These are phyloP conservation scores for Mycena crocata DNA, from an alignment of 768 basidiomycete species.

Conservation along the genomic window DNA sequence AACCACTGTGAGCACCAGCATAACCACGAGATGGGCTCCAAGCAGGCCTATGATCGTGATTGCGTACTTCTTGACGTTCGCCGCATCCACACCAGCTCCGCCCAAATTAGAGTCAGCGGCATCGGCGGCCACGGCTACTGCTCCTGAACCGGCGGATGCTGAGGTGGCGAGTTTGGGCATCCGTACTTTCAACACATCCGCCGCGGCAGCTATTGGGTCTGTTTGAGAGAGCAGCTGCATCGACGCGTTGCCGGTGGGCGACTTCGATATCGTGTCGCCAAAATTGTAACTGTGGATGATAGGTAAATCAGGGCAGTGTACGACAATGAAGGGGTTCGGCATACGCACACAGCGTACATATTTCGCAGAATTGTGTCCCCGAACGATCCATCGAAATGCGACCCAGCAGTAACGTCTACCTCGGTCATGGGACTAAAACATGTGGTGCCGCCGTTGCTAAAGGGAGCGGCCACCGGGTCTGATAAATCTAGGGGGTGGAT, in stretches of 20 bases:
- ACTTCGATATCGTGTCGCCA: constrained; percentile 2
- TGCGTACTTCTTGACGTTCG: constrained; percentile 13
- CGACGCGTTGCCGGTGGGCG: background rate
- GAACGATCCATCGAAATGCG: background rate
- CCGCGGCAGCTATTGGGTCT: background rate
- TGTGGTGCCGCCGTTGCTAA: background rate
- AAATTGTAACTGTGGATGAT: background rate
- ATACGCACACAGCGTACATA: background rate
- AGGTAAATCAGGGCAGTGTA: background rate
- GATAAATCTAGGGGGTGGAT: constrained; percentile 8
- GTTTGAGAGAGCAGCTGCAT: constrained; percentile 5
- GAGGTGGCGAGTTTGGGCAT: background rate
- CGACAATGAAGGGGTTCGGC: background rate
- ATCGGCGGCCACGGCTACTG: background rate
- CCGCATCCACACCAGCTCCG: background rate
- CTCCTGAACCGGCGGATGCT: background rate
- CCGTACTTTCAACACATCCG: background rate
- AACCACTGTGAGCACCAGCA: constrained; percentile 9
- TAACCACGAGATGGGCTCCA: constrained; percentile 14
- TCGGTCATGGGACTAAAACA: background rate
- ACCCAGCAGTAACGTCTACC: too few relatives aligned
- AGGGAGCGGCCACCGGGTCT: background rate
- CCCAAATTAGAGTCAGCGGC: background rate
- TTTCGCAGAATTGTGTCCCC: constrained; percentile 4
- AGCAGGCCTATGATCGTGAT: constrained; percentile 25